These are phyloP conservation scores for Naganishia kalamii DNA, from an alignment of 768 basidiomycete species.

Conservation along the genomic window DNA sequence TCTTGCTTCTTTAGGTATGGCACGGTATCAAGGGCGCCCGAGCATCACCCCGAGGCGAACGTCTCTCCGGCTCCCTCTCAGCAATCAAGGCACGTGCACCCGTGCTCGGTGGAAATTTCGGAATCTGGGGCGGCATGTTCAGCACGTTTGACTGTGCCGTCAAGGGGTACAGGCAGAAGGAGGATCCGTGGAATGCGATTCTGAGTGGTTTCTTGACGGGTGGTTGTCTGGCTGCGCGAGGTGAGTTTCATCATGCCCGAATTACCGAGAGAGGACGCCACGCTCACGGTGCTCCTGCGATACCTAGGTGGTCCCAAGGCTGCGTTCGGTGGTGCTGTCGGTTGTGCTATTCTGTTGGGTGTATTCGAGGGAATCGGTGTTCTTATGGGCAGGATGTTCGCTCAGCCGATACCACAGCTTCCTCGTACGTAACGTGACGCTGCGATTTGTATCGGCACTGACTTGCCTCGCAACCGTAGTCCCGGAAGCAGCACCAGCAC, in stretches of 20 bases:
- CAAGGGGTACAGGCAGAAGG: constrained; percentile 92
- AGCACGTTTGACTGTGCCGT: constrained; percentile 97
- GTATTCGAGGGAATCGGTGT: constrained; percentile 62
- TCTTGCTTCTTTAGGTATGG: constrained; percentile 4
- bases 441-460: constrained; percentile 1
- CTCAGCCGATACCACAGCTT: constrained; percentile 45
- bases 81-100: constrained; percentile 97
- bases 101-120: constrained; percentile 93
- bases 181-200: constrained; percentile 98
- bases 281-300: no score
- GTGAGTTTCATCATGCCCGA: constrained; percentile 57
- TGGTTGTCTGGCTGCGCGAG: constrained; percentile 86
- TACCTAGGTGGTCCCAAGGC: constrained; percentile 78
- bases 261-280: no score
- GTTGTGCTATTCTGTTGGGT: constrained; percentile 91
- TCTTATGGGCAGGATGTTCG: constrained; percentile 74
- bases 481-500: constrained; percentile 28
- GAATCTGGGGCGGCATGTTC: constrained; percentile 77
- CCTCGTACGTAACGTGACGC: constrained; percentile 37
- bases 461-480: constrained; percentile 6
- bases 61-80: constrained; percentile 83
- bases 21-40: constrained; percentile 23
- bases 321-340: constrained; percentile 84
- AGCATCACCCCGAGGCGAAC: constrained; percentile 65
- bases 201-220: constrained; percentile 98